A percentile compares a stretch with the other conserved stretches of the same genome.
Conservation (phyloP, 805 yeast genomes). For the Helenozyma rhizophorensis region DNA sequence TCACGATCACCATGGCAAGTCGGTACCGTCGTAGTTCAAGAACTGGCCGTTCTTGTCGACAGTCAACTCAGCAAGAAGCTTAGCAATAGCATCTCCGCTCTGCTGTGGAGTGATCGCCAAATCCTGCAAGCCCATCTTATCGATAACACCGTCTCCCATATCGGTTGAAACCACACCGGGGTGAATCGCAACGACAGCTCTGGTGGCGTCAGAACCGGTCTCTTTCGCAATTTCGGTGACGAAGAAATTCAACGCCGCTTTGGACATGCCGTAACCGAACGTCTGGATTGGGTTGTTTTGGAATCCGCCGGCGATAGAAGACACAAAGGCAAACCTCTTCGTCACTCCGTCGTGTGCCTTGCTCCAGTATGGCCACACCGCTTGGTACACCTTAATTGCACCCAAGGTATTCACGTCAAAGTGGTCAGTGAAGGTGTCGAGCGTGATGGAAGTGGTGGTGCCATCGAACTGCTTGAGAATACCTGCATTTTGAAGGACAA, state of each 20-base stretch:
- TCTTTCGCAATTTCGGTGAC: constrained; percentile 11
- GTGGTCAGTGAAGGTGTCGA: constrained; percentile 6
- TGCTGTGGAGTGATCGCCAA: too few relatives aligned
- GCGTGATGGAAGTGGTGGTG: constrained; percentile 6
- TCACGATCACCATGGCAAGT: too few relatives aligned
- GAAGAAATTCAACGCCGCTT: constrained; percentile 34
- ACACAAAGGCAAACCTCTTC: constrained; percentile 22
- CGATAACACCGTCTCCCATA: too few relatives aligned
- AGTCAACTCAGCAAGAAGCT: too few relatives aligned
- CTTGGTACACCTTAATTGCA: constrained; percentile 21
- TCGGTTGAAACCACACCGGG: too few relatives aligned
- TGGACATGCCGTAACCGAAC: constrained; percentile 33
- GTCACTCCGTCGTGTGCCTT: constrained; percentile 8
- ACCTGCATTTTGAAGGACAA: constrained; percentile 23
- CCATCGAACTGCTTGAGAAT: not conserved
- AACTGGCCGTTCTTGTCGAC: too few relatives aligned
- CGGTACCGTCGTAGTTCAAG: too few relatives aligned
- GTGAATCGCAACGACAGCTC: not conserved
- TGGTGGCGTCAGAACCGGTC: not conserved
- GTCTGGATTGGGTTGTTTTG: constrained; percentile 10
- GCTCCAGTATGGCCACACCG: constrained; percentile 23
- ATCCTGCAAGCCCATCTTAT: too few relatives aligned
- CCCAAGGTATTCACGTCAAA: constrained; percentile 25
- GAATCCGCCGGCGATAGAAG: constrained; percentile 22
- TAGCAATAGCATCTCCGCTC: too few relatives aligned